phyloP scores from a whole-genome alignment of 371 early-diverging fungal genomes.

The Phascolomyces articulosus region DNA sequence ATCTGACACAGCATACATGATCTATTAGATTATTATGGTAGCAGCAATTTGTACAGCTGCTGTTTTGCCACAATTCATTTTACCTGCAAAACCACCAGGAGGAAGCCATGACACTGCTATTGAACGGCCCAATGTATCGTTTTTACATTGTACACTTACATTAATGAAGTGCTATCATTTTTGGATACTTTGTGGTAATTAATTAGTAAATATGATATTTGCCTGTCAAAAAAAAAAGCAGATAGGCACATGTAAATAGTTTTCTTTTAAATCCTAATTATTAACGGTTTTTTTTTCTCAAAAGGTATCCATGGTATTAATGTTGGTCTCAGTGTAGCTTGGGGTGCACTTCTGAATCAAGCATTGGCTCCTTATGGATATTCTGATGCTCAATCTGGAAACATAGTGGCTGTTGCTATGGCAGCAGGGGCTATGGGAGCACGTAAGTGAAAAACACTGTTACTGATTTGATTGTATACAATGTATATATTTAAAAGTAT shows the following conservation, averaged over 20 bases:
- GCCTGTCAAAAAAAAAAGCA: no score
- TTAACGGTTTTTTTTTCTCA: no score
- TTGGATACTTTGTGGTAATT: conserved; percentile 46
- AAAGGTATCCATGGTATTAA: conserved; percentile 53
- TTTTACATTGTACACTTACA: conserved; percentile 48
- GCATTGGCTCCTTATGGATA: conserved; percentile 70
- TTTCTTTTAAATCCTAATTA: no score
- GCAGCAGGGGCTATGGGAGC: conserved; percentile 60
- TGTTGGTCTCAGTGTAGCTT: conserved; percentile 68
- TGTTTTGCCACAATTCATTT: conserved; percentile 50
- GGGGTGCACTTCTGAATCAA: conserved; percentile 62
- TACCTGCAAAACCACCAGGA: conserved; percentile 52
- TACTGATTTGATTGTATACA: no score
- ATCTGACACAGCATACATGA: no score
- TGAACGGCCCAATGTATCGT: conserved; percentile 15
- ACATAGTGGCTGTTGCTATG: conserved; percentile 58
- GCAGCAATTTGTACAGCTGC: conserved; percentile 49
- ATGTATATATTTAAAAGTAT: not conserved
- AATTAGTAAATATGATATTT: no score
- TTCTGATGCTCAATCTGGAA: conserved; percentile 57
- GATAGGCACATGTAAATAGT: no score
- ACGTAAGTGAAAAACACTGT: no score
- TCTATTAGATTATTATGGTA: conserved; percentile 45
- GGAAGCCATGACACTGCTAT: not conserved
- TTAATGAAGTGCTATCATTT: conserved; percentile 57